Evolutionary conservation across 352 stramenopile species (phyloP).

Genomic region (Elongisporangium anandrum): DNA sequence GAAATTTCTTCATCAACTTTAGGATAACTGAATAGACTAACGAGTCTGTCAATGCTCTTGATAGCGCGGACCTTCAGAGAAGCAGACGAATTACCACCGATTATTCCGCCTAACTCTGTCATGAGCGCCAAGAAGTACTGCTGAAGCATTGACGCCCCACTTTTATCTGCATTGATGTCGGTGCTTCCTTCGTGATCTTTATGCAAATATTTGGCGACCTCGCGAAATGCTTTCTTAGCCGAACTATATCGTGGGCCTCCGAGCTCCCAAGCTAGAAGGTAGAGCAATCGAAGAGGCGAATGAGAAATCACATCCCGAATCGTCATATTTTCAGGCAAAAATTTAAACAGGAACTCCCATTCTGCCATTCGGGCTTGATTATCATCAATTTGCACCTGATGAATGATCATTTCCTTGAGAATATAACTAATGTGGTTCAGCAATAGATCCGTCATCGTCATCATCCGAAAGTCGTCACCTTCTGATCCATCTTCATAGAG

Average conservation of each 20-base stretch:
- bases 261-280: slow-evolving; percentile 65
- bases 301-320: slow-evolving; percentile 55
- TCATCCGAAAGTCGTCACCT: slow-evolving; percentile 11
- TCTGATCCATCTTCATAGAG: slow-evolving; percentile 16
- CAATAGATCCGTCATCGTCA: slow-evolving; percentile 40
- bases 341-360: slow-evolving; percentile 73
- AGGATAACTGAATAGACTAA: slow-evolving; percentile 49
- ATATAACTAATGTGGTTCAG: slow-evolving; percentile 45
- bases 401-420: slow-evolving; percentile 61
- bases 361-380: slow-evolving; percentile 49
- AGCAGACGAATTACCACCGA: slow-evolving; percentile 31
- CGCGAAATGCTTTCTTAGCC: slow-evolving; percentile 50
- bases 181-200: slow-evolving; percentile 14
- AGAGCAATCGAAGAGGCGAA: slow-evolving; percentile 47
- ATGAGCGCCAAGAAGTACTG: slow-evolving; percentile 83
- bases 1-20: slow-evolving; percentile 17
- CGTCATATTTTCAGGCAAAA: slow-evolving; percentile 53
- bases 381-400: slow-evolving; percentile 44
- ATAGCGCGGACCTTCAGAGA: slow-evolving; percentile 58
- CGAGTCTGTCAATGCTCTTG: slow-evolving; percentile 66
- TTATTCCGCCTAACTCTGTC: slow-evolving; percentile 69
- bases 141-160: slow-evolving; percentile 52
- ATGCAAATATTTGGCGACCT: slow-evolving; percentile 43
- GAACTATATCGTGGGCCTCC: slow-evolving; percentile 41
- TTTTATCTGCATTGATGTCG: slow-evolving; percentile 7